Evolutionary conservation across 495 filamentous ascomycete genomes (phyloP), one percentile per base, ranked within the genome.

Genomic region (Aspergillus sparsus): DNA sequence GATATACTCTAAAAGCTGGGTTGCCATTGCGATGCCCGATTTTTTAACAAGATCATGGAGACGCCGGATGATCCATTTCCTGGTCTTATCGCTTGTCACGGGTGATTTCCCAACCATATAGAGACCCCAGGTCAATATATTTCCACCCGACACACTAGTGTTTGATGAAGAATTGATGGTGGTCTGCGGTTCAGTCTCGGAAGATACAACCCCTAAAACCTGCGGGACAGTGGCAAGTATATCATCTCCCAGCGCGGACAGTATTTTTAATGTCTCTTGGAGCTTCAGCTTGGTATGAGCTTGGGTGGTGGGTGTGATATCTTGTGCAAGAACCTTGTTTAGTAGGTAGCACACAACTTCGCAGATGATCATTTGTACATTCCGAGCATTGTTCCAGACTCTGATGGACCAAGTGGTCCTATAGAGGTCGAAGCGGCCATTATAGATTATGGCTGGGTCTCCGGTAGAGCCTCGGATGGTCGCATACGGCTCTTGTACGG

Each of bases 221-320:
- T 80, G 78, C 6, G 82, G 80, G 2, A 83, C 70, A 49, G 71
- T 82, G 42, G 74, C 77, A 33, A 76, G 60, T 21, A 83, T 76
- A 55, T 78, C 78, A 11, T 74, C 63, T 36, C 73, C 63, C 34
- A 80, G 62, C 16, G 55, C 60, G 15, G 67, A 64, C 53, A 81
- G 66, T n/a, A 68, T 69, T 1, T 68, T 35, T 7, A 69, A 58
- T 5, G 75, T 69, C 12, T 69, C 53, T 32, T 65, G 60, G 2
- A 71, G 61, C 47, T 65, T 66, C 35, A 66, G 62, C 32, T 68
- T 60, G 7, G 73, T 63, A 51, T 32, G 50, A 39, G 3, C 62
- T 55, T 37, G 63, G 37, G 10, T 60, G 54, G 18, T 34, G 34
- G 0, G 67, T 46, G 56, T n/a, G 39, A 61, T 50, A 15, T 62